phyloP scores from a whole-genome alignment of 768 basidiomycete species.

The Lentinula sp. region DNA sequence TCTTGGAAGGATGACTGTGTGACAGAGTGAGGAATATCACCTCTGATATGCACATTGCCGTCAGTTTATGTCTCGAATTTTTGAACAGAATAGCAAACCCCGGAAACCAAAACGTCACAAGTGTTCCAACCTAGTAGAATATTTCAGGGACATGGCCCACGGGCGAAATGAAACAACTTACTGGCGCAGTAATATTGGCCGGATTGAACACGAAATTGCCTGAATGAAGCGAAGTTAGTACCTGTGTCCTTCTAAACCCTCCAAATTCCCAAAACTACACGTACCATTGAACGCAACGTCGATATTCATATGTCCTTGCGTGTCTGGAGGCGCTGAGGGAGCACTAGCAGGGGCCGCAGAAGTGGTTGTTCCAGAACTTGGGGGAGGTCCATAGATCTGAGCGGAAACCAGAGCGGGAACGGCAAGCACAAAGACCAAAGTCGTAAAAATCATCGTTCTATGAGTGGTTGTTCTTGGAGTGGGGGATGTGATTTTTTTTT shows the following conservation, averaged over 20 bases:
- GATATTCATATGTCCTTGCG: constrained; percentile 32
- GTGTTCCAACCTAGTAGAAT: constrained; percentile 16
- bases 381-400: not conserved
- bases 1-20: constrained; percentile 49
- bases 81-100: constrained; percentile 21
- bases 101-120: constrained; percentile 50
- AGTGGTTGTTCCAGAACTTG: not conserved
- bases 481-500: not conserved
- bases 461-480: not conserved
- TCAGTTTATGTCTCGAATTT: not conserved
- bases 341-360: constrained; percentile 18
- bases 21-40: constrained; percentile 40
- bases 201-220: constrained; percentile 37
- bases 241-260: not conserved
- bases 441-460: constrained; percentile 3
- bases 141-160: not conserved
- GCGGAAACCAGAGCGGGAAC: not conserved
- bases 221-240: not conserved
- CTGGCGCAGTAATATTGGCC: constrained; percentile 36
- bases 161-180: constrained; percentile 18
- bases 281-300: constrained; percentile 31
- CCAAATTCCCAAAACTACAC: not conserved
- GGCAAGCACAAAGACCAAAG: not conserved
- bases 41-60: constrained; percentile 21
- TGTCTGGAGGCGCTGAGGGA: constrained; percentile 34